phyloP scores from a whole-genome alignment of 169 alveolate genomes.

The Babesia gibsoni region DNA sequence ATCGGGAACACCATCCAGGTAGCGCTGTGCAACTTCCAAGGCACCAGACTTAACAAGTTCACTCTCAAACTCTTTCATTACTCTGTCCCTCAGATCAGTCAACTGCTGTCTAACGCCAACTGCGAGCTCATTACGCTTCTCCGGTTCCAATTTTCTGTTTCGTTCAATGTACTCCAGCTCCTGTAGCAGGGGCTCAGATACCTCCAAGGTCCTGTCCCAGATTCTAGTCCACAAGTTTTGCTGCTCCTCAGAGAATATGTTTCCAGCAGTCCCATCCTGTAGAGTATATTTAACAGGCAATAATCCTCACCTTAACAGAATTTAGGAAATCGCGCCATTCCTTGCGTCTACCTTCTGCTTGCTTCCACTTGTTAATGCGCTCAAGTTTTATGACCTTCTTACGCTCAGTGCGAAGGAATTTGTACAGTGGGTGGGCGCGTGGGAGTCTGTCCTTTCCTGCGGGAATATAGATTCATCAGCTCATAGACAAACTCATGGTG shows the following conservation, averaged over 20 bases:
- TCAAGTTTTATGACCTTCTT: slow-evolving; percentile 53
- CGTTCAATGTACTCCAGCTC: slow-evolving; percentile 63
- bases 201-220: slow-evolving; percentile 56
- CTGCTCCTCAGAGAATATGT: slow-evolving; percentile 68
- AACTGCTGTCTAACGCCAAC: slow-evolving; percentile 64
- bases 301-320: slow-evolving; percentile 52
- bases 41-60: slow-evolving; percentile 50
- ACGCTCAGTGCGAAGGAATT: slow-evolving; percentile 50
- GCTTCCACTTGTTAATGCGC: slow-evolving; percentile 15
- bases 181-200: slow-evolving; percentile 45
- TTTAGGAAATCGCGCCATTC: slow-evolving; percentile 63
- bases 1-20: slow-evolving; percentile 63
- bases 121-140: slow-evolving; percentile 64
- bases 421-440: slow-evolving; percentile 66
- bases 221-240: slow-evolving; percentile 50
- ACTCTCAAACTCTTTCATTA: slow-evolving; percentile 30
- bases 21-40: slow-evolving; percentile 25
- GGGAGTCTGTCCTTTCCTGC: slow-evolving; percentile 57
- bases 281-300: background rate
- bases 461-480: background rate
- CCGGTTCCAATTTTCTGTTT: slow-evolving; percentile 54
- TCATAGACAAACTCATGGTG: slow-evolving; percentile 37
- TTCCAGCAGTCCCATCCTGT: slow-evolving; percentile 67
- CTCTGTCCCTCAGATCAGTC: slow-evolving; percentile 45
- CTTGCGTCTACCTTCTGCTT: slow-evolving; percentile 47